These are phyloP conservation scores for Geum urbanum DNA, from an alignment of 306 rosid species.

Conservation along the genomic window DNA sequence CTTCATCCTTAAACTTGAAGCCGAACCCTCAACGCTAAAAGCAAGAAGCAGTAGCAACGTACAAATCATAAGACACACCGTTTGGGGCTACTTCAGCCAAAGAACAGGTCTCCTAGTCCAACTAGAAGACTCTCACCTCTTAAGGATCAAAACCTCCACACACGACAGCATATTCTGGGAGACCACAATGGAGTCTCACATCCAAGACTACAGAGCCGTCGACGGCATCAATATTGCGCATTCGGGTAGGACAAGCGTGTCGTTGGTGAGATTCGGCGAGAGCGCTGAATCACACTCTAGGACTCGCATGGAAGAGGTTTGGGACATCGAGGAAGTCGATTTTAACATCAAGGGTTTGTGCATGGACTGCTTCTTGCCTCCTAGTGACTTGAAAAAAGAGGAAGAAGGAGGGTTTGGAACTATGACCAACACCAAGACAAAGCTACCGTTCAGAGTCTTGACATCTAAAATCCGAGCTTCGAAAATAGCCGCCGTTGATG, in stretches of 20 bases:
- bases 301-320: conserved; percentile 78
- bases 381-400: conserved; percentile 69
- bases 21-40: conserved; percentile 44
- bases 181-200: conserved; percentile 72
- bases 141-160: conserved; percentile 52
- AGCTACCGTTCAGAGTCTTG: conserved; percentile 54
- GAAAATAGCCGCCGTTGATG: conserved; percentile 64
- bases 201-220: conserved; percentile 58
- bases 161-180: conserved; percentile 66
- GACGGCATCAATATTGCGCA: conserved; percentile 80
- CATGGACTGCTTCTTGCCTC: conserved; percentile 78
- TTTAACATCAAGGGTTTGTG: conserved; percentile 77
- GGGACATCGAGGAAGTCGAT: conserved; percentile 87
- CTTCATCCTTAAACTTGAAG: conserved; percentile 65
- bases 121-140: conserved; percentile 77
- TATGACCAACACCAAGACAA: conserved; percentile 13
- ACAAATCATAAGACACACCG: conserved; percentile 69
- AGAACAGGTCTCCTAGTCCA: conserved; percentile 73
- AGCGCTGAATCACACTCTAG: conserved; percentile 49
- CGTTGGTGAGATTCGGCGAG: conserved; percentile 68
- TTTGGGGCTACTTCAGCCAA: conserved; percentile 94
- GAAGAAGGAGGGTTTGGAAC: conserved; percentile 30
- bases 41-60: conserved; percentile 78
- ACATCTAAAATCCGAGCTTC: conserved; percentile 63
- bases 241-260: conserved; percentile 56